A percentile compares a stretch with the other conserved stretches of the same genome.
Conservation (phyloP, 805 yeast genomes). For the Yarrowia keelungensis region DNA sequence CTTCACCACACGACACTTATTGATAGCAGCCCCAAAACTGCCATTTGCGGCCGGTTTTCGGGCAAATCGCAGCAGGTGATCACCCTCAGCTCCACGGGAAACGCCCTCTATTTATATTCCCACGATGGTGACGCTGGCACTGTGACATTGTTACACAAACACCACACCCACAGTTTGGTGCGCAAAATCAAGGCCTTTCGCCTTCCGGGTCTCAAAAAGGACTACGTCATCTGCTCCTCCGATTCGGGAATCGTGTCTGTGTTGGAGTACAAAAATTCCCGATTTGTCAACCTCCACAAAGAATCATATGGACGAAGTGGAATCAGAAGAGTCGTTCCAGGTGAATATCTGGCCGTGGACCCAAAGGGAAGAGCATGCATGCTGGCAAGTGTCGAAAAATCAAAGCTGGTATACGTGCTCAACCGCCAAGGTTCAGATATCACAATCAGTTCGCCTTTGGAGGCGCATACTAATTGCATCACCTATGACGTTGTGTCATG, state of each 20-base stretch:
- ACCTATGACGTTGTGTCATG: constrained; percentile 64
- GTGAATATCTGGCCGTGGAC: constrained; percentile 72
- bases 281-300: constrained; percentile 55
- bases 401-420: constrained; percentile 72
- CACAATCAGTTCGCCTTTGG: constrained; percentile 74
- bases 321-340: constrained; percentile 75
- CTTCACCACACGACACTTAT: constrained; percentile 20
- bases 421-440: constrained; percentile 58
- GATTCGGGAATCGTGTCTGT: constrained; percentile 79
- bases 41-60: constrained; percentile 3
- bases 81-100: constrained; percentile 28
- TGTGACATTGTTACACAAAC: background rate
- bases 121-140: constrained; percentile 16
- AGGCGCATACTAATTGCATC: constrained; percentile 62
- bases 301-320: constrained; percentile 81
- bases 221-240: constrained; percentile 69
- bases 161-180: constrained; percentile 60
- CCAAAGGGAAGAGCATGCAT: constrained; percentile 73
- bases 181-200: constrained; percentile 61
- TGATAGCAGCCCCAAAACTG: background rate
- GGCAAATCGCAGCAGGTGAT: constrained; percentile 18
- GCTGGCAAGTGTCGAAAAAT: constrained; percentile 74
- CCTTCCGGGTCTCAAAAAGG: constrained; percentile 60
- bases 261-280: constrained; percentile 55
- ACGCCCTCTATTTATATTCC: constrained; percentile 5